These are phyloP conservation scores for Gossypium lobatum DNA, from an alignment of 441 rosid genomes.

Conservation along the genomic window DNA sequence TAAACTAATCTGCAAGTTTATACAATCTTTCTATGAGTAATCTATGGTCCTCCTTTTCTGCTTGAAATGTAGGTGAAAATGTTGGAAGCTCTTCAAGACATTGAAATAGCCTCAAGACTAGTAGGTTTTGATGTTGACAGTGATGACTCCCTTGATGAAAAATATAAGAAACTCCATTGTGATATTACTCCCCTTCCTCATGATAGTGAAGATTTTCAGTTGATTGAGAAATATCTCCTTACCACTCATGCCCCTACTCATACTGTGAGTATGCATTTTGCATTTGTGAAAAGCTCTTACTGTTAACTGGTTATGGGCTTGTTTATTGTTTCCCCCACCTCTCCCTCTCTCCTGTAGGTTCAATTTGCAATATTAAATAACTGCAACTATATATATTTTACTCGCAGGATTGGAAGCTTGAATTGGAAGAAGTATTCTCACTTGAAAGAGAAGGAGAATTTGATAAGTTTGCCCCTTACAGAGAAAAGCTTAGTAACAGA, in stretches of 20 bases:
- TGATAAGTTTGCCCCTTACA: conserved; percentile 68
- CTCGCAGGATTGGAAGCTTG: conserved; percentile 85
- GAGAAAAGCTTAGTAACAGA: conserved; percentile 65
- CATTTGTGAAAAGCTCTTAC: background rate
- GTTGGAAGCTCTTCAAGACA: conserved; percentile 97
- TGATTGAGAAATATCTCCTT: conserved; percentile 74
- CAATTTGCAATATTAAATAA: conserved; percentile 5
- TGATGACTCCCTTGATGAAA: conserved; percentile 78
- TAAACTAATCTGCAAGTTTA: background rate
- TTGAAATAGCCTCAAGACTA: conserved; percentile 95
- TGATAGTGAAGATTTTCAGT: conserved; percentile 69
- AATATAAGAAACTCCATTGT: conserved; percentile 69
- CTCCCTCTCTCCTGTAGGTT: background rate
- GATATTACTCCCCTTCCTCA: conserved; percentile 67
- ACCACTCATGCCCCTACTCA: conserved; percentile 96
- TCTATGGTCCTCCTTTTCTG: conserved; percentile 16
- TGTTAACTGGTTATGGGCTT: background rate
- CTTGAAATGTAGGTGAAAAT: conserved; percentile 71
- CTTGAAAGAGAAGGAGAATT: conserved; percentile 91
- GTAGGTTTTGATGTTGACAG: conserved; percentile 84
- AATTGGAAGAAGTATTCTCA: conserved; percentile 86
- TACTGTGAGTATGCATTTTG: conserved; percentile 44
- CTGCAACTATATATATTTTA: conserved; percentile 14
- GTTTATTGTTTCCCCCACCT: background rate
- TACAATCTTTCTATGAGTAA: background rate